phyloP scores from a whole-genome alignment of 371 early-diverging fungal genomes.

The Rhizopus delemar region DNA sequence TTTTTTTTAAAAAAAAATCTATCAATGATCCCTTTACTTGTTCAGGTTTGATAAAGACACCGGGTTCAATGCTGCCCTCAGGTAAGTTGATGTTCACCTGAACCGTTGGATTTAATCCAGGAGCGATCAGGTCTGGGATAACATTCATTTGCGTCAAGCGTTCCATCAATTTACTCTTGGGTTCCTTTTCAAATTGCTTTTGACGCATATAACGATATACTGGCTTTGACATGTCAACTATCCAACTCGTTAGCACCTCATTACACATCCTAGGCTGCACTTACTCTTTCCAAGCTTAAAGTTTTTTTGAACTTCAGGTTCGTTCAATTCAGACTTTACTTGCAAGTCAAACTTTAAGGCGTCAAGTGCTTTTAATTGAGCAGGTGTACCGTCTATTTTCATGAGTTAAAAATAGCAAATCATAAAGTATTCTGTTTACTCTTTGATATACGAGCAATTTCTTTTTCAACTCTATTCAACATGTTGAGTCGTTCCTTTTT shows the following conservation, averaged over 20 bases:
- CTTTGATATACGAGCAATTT: conserved; percentile 53
- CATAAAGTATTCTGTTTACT: conserved; percentile 28
- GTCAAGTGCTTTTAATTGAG: conserved; percentile 55
- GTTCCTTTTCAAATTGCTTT: conserved; percentile 64
- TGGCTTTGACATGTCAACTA: conserved; percentile 69
- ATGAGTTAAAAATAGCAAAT: neutral
- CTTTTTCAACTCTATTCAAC: conserved; percentile 52
- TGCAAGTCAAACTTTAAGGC: conserved; percentile 63
- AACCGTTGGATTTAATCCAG: conserved; percentile 50
- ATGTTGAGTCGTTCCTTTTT: conserved; percentile 59
- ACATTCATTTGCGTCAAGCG: conserved; percentile 80
- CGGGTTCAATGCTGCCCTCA: conserved; percentile 54
- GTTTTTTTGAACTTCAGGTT: conserved; percentile 70
- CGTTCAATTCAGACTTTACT: conserved; percentile 73
- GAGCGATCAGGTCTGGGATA: conserved; percentile 72
- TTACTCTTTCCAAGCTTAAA: conserved; percentile 59
- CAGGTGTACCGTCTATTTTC: conserved; percentile 36
- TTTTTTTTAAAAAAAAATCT: neutral
- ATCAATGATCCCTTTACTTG: conserved; percentile 28
- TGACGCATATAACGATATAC: conserved; percentile 74
- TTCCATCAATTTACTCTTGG: conserved; percentile 67
- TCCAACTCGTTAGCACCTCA: neutral
- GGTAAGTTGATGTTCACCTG: conserved; percentile 52
- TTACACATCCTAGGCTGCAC: neutral
- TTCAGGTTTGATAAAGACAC: conserved; percentile 56